These are phyloP conservation scores for Nosema granulosis DNA, from an alignment of 371 early-diverging fungal genomes.

Conservation along the genomic window DNA sequence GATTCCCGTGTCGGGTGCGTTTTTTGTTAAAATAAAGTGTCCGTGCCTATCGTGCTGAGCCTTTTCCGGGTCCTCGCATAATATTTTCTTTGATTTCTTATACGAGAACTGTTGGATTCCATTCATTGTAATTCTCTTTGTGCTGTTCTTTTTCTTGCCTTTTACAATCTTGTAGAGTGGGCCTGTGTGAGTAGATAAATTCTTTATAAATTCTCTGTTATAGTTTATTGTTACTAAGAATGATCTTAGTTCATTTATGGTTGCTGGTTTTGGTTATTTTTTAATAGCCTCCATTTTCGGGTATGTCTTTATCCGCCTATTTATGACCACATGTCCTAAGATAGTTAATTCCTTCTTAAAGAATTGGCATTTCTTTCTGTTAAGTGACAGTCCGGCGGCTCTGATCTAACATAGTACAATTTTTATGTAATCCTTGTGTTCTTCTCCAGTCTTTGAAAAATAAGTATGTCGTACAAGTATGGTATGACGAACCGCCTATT, in stretches of 20 bases:
- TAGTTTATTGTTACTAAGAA: background rate
- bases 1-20: background rate
- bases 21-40: conserved; percentile 3
- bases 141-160: background rate
- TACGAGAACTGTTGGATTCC: background rate
- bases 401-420: background rate
- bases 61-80: background rate
- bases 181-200: background rate
- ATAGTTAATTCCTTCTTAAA: background rate
- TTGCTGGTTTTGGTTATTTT: background rate
- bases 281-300: background rate
- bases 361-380: background rate
- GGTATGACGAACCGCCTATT: background rate
- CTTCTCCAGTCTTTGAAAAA: conserved; percentile 16
- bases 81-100: background rate
- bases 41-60: background rate
- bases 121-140: too few relatives aligned
- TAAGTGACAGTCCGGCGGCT: background rate
- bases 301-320: background rate
- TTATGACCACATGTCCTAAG: background rate
- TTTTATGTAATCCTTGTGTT: conserved; percentile 21
- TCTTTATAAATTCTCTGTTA: background rate
- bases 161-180: background rate
- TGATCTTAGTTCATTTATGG: background rate
- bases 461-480: conserved; percentile 34